Base-by-base conservation (phyloP, 768 basidiomycete species). In the Russula sp. region DNA sequence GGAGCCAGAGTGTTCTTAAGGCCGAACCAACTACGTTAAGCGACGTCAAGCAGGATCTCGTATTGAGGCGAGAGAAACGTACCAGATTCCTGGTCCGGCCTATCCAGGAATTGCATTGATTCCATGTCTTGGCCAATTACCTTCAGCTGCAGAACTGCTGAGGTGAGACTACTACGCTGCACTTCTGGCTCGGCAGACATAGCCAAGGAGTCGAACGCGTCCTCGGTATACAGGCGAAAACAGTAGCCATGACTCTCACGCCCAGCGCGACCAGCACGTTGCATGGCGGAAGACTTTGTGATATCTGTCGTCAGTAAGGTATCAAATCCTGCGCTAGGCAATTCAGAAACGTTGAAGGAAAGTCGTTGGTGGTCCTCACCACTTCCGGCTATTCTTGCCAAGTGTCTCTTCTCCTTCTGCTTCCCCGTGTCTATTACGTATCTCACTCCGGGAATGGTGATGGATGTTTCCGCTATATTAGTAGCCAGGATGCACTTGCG, bases 391-490 rank as follows among this genome's bases (percentile, higher is more conserved):
- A 80, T 77, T 70, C 81, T 79, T 11, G 87, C 84, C 22, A 96
- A 73, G 71, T 88, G 94, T 63, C 88, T 81, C 75, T 96, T 97
- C 76, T 98, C 95, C 74, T 98, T 99, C 71, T 89, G 91, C 73
- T 94, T 89, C 2, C 97, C 97, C 0, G 93, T 89, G 75, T 99
- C 97, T 44, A 99, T 91, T 7, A 99, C 95, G 73, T 91, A 98
- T 70, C 84, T 88, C 61, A 99, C 87, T 0, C 94, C 94, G 3
- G 95, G 94, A 71, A 99, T 97, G 14, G 97, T 98, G 72, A 99
- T 93, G 13, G 90, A 92, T 0, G 97, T 98, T 75, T 99, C 97
- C 11, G 97, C 97, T 62, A 99, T 95, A 74, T 98, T 99, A 18
- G 97, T 99, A 2, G 97, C 89, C 44, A 99, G 79, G 66, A 99